Conservation (phyloP, 2,329 filamentous ascomycete species). For the Apiospora koreana region DNA sequence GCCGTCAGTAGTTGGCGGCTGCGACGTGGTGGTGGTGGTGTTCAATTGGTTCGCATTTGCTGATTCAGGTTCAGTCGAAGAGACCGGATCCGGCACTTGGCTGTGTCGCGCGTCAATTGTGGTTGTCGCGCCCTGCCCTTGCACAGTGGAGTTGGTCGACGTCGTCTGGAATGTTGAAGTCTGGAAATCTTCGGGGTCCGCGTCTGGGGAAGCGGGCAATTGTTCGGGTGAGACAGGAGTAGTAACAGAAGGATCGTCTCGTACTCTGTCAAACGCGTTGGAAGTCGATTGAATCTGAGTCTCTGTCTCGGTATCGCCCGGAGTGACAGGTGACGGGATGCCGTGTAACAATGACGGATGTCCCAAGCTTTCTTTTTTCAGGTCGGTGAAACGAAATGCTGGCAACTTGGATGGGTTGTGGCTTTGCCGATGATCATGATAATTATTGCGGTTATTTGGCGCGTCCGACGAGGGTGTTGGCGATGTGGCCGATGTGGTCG, state of each 20-base stretch:
- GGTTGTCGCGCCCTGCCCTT: constrained; percentile 13
- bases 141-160: constrained; percentile 22
- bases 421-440: constrained; percentile 52
- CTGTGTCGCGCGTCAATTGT: constrained; percentile 26
- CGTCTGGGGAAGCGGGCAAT: constrained; percentile 32
- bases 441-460: constrained; percentile 20
- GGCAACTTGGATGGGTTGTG: constrained; percentile 59
- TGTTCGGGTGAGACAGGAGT: constrained; percentile 10
- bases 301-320: constrained; percentile 25
- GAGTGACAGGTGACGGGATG: constrained; percentile 42
- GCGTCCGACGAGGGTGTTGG: not conserved
- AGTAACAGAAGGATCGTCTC: constrained; percentile 20
- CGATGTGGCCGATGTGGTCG: constrained; percentile 10
- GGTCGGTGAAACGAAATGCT: constrained; percentile 55
- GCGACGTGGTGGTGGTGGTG: not conserved
- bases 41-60: not conserved
- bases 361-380: constrained; percentile 39
- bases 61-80: not conserved
- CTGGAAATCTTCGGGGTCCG: constrained; percentile 33
- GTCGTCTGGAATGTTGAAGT: constrained; percentile 40
- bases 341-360: constrained; percentile 37
- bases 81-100: constrained; percentile 30
- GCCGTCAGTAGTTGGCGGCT: not conserved
- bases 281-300: constrained; percentile 26
- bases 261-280: constrained; percentile 25